phyloP scores from a whole-genome alignment of 2,329 filamentous ascomycete species.

The Pseudogymnoascus sp. region DNA sequence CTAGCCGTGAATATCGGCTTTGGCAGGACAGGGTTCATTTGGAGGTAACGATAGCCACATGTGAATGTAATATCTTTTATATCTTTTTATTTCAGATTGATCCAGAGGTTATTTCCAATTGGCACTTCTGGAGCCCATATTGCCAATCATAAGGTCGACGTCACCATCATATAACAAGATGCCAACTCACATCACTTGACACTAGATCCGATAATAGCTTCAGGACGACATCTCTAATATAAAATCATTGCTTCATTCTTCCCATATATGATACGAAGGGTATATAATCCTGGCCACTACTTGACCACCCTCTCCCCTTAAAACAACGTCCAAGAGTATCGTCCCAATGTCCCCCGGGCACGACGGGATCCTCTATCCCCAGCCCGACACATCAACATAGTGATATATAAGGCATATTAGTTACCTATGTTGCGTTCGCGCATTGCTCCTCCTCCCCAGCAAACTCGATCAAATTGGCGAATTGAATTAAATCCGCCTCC shows the following conservation, averaged over 20 bases:
- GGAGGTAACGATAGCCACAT: not conserved
- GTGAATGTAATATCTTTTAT: not conserved
- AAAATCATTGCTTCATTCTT: conserved; percentile 8
- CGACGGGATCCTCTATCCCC: not conserved
- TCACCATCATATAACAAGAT: not conserved
- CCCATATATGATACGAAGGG: conserved; percentile 6
- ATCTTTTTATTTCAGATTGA: not conserved
- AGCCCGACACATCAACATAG: conserved; percentile 3
- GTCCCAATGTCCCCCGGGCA: not conserved
- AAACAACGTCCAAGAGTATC: not conserved
- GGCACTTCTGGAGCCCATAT: not conserved
- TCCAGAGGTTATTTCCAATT: not conserved
- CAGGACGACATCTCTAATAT: not conserved
- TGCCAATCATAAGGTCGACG: not conserved
- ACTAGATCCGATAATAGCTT: not conserved
- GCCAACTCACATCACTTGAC: not conserved
- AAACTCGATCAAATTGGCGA: not conserved
- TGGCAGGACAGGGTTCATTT: not conserved
- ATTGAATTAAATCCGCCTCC: conserved; percentile 1
- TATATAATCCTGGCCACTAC: conserved; percentile 3
- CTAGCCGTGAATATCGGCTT: not conserved
- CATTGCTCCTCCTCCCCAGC: not conserved
- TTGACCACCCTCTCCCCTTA: conserved; percentile 1
- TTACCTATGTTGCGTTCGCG: not conserved
- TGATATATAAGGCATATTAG: conserved; percentile 9